These are phyloP conservation scores for Phycomyces blakesleeanus DNA, from an alignment of 192 early-diverging fungal species.

Conservation along the genomic window DNA sequence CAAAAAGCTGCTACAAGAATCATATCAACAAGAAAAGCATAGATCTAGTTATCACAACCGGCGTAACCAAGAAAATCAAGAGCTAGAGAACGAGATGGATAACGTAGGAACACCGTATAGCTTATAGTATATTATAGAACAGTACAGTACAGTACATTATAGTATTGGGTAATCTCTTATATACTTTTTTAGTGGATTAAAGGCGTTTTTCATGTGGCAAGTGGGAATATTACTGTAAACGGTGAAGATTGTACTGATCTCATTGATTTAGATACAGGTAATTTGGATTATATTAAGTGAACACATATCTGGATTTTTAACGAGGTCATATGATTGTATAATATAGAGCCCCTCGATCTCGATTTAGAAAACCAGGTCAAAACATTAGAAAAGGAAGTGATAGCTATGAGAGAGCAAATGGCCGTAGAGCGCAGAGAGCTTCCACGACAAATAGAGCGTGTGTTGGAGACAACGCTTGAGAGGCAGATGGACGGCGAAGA, in stretches of 20 bases:
- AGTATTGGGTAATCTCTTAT: too few relatives aligned
- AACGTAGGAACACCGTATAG: neutral
- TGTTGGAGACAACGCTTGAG: neutral
- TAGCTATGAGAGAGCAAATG: neutral
- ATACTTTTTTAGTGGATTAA: constrained; percentile 42
- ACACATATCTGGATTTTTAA: neutral
- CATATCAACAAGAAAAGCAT: constrained; percentile 6
- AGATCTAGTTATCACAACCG: neutral
- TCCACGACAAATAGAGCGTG: neutral
- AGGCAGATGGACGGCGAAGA: neutral
- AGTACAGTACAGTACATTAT: too few relatives aligned
- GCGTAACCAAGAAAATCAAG: neutral
- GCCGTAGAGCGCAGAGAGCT: neutral
- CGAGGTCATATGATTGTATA: neutral
- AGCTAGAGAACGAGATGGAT: neutral
- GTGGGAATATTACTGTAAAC: constrained; percentile 34
- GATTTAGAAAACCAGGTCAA: neutral
- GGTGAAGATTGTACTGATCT: constrained; percentile 19
- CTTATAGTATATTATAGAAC: neutral
- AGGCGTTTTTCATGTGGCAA: constrained; percentile 30
- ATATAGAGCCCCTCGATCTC: neutral
- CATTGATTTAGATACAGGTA: neutral
- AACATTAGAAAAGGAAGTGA: neutral
- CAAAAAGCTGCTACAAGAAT: constrained; percentile 7
- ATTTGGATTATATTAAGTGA: neutral